Evolutionary conservation across 169 alveolate species (phyloP), one percentile per base, ranked within the genome.

Genomic region (Babesia ovis): DNA sequence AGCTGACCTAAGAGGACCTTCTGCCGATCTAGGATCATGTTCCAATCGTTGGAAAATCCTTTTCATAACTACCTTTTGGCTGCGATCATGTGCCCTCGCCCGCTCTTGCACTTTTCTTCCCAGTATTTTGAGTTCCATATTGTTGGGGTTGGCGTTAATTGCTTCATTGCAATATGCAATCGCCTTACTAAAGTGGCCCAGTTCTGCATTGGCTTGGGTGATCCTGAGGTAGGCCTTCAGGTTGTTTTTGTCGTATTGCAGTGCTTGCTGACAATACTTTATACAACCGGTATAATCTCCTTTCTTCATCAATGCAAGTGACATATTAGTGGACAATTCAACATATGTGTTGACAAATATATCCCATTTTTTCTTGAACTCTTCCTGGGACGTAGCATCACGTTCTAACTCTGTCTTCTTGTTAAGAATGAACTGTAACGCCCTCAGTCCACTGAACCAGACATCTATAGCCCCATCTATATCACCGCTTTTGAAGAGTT

Each of bases 141-240:
- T 55, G 12, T 61, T 66, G 18, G 88, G 88, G 58, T 80, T 22
- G 5, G 39, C 9, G 23, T n/a, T 27, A 18, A 70, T 41, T 8
- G 64, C 88, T 60, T 51, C 46, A 18, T 71, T 54, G 43, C 84
- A 68, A 25, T 71, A 32, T 11, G 29, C 34, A 12, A 61, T 5
- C 22, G 88, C 88, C 55, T 48, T 25, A 20, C 41, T 34, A 54
- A 45, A 60, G 25, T 80, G 41, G 14, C 83, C 68, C n/a, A 61
- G 70, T 27, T 64, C 62, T n/a, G 53, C 53, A 37, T 71, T 34
- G 32, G 88, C 83, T 14, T 80, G 76, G 25, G 76, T 42, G 42
- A 71, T 48, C 27, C 88, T 31, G 35, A 80, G 66, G 55, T 29
- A 53, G 18, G 88, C 88, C 72, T 80, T 80, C 20, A 62, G 68